Percentiles rank a stretch among this genome's conserved stretches.
phyloP scores from a whole-genome alignment of 495 filamentous ascomycete genomes.

The Penicillium antarcticum region DNA sequence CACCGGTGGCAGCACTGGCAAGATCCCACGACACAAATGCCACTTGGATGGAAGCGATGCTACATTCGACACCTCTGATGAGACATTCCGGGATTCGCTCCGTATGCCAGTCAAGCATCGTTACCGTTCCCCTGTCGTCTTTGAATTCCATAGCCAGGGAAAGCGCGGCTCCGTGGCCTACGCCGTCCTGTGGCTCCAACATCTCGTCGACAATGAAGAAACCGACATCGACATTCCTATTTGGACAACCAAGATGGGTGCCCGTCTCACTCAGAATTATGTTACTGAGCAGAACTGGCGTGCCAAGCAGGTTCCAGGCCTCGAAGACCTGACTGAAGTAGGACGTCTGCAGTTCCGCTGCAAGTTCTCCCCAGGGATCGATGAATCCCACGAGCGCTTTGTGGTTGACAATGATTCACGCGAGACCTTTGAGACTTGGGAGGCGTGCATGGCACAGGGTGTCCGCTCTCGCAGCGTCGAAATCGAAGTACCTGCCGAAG shows the following conservation, averaged over 20 bases:
- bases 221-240: conserved; percentile 78
- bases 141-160: conserved; percentile 72
- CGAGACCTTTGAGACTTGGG: conserved; percentile 93
- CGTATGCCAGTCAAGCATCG: conserved; percentile 83
- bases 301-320: conserved; percentile 55
- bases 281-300: conserved; percentile 69
- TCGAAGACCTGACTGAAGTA: conserved; percentile 71
- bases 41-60: conserved; percentile 58
- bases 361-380: conserved; percentile 84
- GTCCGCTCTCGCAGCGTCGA: conserved; percentile 65
- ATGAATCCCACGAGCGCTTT: conserved; percentile 79
- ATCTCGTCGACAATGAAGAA: conserved; percentile 74
- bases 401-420: conserved; percentile 83
- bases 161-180: conserved; percentile 71
- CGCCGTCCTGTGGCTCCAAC: conserved; percentile 80
- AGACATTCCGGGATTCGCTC: conserved; percentile 53
- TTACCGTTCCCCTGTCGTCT: conserved; percentile 82
- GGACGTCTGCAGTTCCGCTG: conserved; percentile 76
- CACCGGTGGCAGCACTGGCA: conserved; percentile 80
- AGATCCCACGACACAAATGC: conserved; percentile 57
- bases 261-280: conserved; percentile 84
- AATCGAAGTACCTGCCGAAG: conserved; percentile 61
- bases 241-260: conserved; percentile 71
- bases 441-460: conserved; percentile 83
- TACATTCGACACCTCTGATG: conserved; percentile 64